Percentiles rank a stretch among this genome's conserved stretches.
Conservation (phyloP, 352 stramenopile genomes). For the Discostella stelligera region DNA sequence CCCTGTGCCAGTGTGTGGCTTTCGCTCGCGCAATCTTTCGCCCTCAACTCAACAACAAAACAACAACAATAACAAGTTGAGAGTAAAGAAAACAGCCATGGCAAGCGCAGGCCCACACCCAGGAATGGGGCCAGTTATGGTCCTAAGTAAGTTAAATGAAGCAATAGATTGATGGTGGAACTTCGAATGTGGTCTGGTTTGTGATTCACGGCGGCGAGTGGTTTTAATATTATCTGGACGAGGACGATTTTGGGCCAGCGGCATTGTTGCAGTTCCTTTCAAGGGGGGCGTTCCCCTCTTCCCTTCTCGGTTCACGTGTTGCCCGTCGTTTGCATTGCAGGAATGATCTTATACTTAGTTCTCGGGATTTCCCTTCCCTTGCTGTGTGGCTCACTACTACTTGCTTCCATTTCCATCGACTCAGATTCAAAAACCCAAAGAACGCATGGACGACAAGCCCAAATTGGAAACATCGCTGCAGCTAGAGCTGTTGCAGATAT, state of each 20-base stretch:
- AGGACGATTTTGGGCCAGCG: neutral
- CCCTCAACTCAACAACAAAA: too few species aligned
- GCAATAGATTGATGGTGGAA: neutral
- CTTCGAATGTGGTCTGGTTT: neutral
- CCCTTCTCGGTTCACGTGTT: neutral
- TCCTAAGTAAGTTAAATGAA: constrained; percentile 87
- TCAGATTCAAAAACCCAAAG: constrained; percentile 95
- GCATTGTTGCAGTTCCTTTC: neutral
- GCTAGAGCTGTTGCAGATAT: constrained; percentile 90
- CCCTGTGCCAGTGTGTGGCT: too few species aligned
- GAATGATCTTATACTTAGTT: neutral
- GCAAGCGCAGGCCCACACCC: constrained; percentile 22
- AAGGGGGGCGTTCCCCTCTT: neutral
- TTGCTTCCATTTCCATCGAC: constrained; percentile 6
- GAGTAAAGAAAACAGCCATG: constrained; percentile 10
- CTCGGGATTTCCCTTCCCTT: neutral
- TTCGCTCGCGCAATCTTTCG: too few species aligned
- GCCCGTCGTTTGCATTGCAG: neutral
- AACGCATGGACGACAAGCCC: constrained; percentile 95
- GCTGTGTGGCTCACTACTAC: neutral
- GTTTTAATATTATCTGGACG: constrained; percentile 9
- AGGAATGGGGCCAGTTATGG: constrained; percentile 88
- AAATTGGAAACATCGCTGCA: constrained; percentile 97
- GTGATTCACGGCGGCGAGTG: neutral
- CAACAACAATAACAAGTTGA: too few species aligned